Evolutionary conservation across 2,329 filamentous ascomycete genomes (phyloP), one percentile per base, ranked within the genome.

Genomic region (Leptographium procerum): DNA sequence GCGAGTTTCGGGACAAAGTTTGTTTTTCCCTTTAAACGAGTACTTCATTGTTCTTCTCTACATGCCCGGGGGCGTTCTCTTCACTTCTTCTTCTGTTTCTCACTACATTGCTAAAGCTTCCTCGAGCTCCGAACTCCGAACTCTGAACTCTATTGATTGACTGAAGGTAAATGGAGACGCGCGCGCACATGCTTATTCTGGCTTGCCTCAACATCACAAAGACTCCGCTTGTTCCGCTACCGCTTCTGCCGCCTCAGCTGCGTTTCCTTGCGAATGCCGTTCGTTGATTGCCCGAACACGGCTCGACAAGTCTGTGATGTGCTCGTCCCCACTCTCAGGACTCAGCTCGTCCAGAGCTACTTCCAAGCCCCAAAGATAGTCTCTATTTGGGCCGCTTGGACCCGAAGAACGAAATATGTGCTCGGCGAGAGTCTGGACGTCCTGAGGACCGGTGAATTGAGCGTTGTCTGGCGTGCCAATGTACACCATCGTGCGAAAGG

Each of bases 391-490:
- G 1, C 94, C 94, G 71, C 91, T 96, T 28, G 91, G 89, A 0
- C 94, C 94, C 47, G 76, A 72, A 66, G 89, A 90, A 53, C 75
- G 75, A 65, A 85, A 80, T 66, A 99, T 97, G 71, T 92, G 89
- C 71, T 84, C 80, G 28, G 92, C 91, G 55, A 97, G 79, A 48
- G 75, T 70, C 66, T 90, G 82, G 1, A 88, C 87, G 57, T 94
- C 86, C 69, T 95, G 91, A 0, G 86, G 84, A 0, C 89, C 90
- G 43, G 91, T 78, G 68, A 99, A 99, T 71, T 97, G 94, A 58
- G 89, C 87, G 68, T 99, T 99, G 52, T 87, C 84, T 0, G 94
- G 94, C 2, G 95, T 88, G 26, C 94, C 94, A 67, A 99, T 97
- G 71, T 99, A 99, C 1, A 95, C 89, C 62, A 96, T 81, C 60